A percentile compares a stretch with the other conserved stretches of the same genome.
phyloP scores from a whole-genome alignment of 106 monocot species.

The Dioscorea zingiberensis region DNA sequence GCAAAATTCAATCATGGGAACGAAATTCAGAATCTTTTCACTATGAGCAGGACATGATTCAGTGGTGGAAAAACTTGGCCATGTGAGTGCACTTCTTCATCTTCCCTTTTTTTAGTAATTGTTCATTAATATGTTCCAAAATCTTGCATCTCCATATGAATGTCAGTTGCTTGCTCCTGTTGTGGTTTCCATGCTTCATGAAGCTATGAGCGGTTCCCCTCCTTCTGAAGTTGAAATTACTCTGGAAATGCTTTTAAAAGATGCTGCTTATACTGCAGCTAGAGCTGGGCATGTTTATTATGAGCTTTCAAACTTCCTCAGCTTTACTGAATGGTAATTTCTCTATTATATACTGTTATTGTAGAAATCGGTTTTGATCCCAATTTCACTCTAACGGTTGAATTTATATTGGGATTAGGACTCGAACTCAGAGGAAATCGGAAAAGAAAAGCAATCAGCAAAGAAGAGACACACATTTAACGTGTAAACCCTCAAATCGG shows the following conservation, averaged over 20 bases:
- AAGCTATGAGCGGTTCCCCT: slow-evolving; percentile 68
- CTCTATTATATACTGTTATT: background rate
- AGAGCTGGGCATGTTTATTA: slow-evolving; percentile 98
- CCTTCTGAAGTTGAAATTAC: slow-evolving; percentile 66
- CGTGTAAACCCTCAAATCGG: too few species aligned
- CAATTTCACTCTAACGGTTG: too few species aligned
- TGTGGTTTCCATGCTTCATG: slow-evolving; percentile 88
- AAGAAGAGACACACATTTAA: too few species aligned
- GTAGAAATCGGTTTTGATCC: too few species aligned
- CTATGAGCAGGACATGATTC: too few species aligned
- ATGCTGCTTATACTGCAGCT: slow-evolving; percentile 95
- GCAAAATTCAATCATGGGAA: too few species aligned
- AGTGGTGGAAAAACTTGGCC: too few species aligned
- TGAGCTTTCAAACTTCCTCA: slow-evolving; percentile 89
- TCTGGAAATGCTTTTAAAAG: slow-evolving; percentile 89
- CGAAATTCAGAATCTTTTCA: too few species aligned
- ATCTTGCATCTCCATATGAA: background rate
- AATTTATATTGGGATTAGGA: too few species aligned
- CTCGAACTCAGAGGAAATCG: too few species aligned
- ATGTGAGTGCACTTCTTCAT: slow-evolving; percentile 39
- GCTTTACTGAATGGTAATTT: slow-evolving; percentile 79
- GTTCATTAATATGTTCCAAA: background rate
- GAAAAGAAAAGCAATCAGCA: too few species aligned
- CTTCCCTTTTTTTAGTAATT: slow-evolving; percentile 7
- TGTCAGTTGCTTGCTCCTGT: slow-evolving; percentile 78